phyloP scores from a whole-genome alignment of 2,329 filamentous ascomycete genomes.

The Coleophoma cylindrospora region DNA sequence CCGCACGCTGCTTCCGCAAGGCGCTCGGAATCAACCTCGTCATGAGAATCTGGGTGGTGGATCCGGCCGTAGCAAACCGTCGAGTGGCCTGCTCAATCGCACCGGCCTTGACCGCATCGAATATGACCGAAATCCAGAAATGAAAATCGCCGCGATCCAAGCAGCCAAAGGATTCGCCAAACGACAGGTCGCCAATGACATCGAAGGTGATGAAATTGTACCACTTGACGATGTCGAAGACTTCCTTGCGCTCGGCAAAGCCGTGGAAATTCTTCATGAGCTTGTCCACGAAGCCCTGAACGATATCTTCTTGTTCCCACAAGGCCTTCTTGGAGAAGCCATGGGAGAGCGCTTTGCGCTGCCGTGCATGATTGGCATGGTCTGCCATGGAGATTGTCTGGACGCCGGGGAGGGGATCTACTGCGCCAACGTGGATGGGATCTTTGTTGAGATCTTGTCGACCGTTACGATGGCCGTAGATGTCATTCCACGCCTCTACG shows the following conservation, averaged over 20 bases:
- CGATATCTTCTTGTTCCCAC: conserved; percentile 15
- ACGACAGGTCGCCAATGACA: conserved; percentile 2
- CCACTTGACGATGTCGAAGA: neutral
- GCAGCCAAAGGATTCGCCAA: conserved; percentile 1
- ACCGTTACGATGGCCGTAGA: conserved; percentile 17
- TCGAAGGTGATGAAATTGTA: conserved; percentile 2
- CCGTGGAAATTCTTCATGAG: conserved; percentile 13
- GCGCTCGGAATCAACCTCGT: neutral
- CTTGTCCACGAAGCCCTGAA: conserved; percentile 14
- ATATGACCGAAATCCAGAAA: conserved; percentile 1
- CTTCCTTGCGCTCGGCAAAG: neutral
- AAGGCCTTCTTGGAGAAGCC: conserved; percentile 17
- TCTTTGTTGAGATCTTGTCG: conserved; percentile 15
- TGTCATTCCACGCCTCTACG: conserved; percentile 17
- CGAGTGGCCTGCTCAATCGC: conserved; percentile 1
- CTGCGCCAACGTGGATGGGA: neutral
- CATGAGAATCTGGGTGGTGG: neutral
- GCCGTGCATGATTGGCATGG: conserved; percentile 10
- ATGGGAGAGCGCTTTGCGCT: conserved; percentile 13
- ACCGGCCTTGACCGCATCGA: neutral
- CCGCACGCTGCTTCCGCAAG: neutral
- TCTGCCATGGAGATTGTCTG: neutral
- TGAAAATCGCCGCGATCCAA: neutral
- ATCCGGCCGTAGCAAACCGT: neutral
- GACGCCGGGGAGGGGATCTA: neutral